Conservation (phyloP, 371 early-diverging fungal genomes). For the Mortierella sp. region DNA sequence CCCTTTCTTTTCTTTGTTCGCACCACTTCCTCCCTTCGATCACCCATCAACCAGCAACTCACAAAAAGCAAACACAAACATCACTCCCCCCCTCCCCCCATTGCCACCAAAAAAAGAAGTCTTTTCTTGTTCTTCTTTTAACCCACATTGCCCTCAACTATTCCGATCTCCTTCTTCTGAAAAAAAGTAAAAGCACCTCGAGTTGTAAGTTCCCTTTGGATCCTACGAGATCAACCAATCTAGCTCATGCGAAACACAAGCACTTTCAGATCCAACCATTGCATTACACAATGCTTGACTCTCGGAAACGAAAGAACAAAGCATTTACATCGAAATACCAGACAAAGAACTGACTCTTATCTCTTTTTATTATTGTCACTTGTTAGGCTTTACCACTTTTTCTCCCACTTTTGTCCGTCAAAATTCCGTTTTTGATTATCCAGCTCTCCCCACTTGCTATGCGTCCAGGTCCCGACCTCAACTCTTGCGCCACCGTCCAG, state of each 20-base stretch:
- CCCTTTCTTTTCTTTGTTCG: slow-evolving; percentile 15
- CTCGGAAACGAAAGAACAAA: not conserved
- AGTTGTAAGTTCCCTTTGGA: slow-evolving; percentile 18
- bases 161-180: slow-evolving; percentile 12
- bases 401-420: slow-evolving; percentile 16
- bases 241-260: not conserved
- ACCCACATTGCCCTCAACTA: not conserved
- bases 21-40: slow-evolving; percentile 6
- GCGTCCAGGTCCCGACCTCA: slow-evolving; percentile 58
- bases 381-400: slow-evolving; percentile 7
- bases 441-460: slow-evolving; percentile 53
- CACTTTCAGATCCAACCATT: not conserved
- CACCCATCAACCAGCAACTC: not conserved
- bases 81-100: not conserved
- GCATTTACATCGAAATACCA: not conserved
- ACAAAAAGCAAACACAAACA: not conserved
- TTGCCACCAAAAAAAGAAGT: not conserved
- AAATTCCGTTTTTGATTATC: slow-evolving; percentile 46
- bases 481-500: slow-evolving; percentile 49
- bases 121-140: not conserved
- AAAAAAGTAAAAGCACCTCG: slow-evolving; percentile 34
- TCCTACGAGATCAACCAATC: not conserved
- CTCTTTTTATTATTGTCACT: not conserved
- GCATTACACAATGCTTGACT: not conserved
- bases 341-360: not conserved